Evolutionary conservation across 768 basidiomycete genomes (phyloP).

Genomic region (Mycena maculata): DNA sequence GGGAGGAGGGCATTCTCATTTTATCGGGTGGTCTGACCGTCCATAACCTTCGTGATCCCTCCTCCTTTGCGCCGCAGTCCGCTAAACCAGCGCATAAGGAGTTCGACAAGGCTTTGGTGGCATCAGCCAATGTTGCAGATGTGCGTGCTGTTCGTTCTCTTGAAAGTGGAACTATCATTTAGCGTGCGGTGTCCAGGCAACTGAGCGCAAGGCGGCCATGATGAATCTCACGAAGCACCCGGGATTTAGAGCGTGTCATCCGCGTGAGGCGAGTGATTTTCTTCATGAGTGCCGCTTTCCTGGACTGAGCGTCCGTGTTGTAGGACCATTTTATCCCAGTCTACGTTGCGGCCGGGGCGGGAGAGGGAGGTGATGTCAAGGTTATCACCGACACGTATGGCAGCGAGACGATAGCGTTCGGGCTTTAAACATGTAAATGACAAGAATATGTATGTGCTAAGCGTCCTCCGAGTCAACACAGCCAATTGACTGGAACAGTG

Average conservation of each 20-base stretch:
- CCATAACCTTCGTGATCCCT: conserved; percentile 15
- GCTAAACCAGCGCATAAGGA: conserved; percentile 56
- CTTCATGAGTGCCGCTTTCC: background rate
- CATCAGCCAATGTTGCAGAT: conserved; percentile 61
- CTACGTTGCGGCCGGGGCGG: conserved; percentile 82
- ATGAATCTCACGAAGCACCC: conserved; percentile 64
- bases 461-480: no score
- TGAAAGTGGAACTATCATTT: background rate
- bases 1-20: conserved; percentile 74
- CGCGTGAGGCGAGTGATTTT: conserved; percentile 55
- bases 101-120: conserved; percentile 70
- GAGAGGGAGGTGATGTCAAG: conserved; percentile 60
- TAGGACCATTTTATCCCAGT: conserved; percentile 83
- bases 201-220: conserved; percentile 67
- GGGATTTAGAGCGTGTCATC: conserved; percentile 76
- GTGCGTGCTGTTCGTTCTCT: conserved; percentile 49
- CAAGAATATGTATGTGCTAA: no score
- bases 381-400: conserved; percentile 67
- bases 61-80: background rate
- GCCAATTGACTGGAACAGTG: no score
- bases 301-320: background rate
- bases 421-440: conserved; percentile 3
- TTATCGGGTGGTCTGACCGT: conserved; percentile 75
- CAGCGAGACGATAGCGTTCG: conserved; percentile 75
- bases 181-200: conserved; percentile 49